Base-by-base conservation (phyloP, 306 rosid genomes). In the Vigna unguiculata region DNA sequence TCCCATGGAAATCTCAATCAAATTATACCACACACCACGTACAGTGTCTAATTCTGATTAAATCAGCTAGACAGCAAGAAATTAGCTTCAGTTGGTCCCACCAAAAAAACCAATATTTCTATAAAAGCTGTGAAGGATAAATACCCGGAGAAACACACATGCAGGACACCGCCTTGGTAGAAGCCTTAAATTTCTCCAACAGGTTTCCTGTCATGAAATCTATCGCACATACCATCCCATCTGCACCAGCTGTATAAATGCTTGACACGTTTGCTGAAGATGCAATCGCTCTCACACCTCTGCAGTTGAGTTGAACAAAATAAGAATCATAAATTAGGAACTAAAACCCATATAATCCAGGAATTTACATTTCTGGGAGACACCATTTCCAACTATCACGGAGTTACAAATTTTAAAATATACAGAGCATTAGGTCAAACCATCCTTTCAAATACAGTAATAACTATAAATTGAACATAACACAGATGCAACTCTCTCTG, bases 221-320 rank as follows among this genome's bases (percentile, higher is more conserved):
- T 73, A 90, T 88, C 80, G 57, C 70, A 25, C 96, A 92, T 64
- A 90, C 57, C 92, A 89, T 89, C 72, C 99, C 99, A 87, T 92
- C 97, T 13, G 84, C 87, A 78, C 97, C 99, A 1, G 93, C 93
- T 2, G 97, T 86, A 77, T 88, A 92, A 69, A 89, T 62, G 59
- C 74, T 74, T 2, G 92, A 87, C 41, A 73, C 90, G 19, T 82
- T 79, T 49, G 85, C 85, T 8, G 92, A 67, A 78, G 90, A 90
- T 17, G 97, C 91, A 78, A 92, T 82, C 70, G 97, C 86, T 76
- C 85, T 83, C 69, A 89, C 97, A 68, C 97, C 96, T 82, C 99
- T 95, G 90, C 87, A 84, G 30, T 49, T 28, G 36, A 62, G 54
- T 71, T 69, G 51, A 74, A 62, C 19, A 10, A 70, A 79, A 28